Evolutionary conservation across 495 filamentous ascomycete species (phyloP).

Genomic region (Xeromyces bisporus): DNA sequence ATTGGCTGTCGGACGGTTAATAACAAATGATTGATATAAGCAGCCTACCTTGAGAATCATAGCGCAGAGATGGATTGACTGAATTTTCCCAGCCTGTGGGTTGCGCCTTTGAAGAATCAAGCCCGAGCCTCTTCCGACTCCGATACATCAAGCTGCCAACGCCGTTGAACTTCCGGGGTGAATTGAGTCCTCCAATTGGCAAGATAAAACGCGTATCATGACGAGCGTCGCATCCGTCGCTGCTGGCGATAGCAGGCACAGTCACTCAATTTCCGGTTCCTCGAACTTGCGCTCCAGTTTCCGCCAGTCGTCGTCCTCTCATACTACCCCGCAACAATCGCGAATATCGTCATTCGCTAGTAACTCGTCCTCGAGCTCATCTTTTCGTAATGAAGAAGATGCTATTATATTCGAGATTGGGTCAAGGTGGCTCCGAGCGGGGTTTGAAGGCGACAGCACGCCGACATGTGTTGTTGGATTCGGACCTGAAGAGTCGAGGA

Average conservation of each 20-base stretch:
- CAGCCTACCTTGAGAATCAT: too few relatives aligned
- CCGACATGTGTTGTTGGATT: constrained; percentile 60
- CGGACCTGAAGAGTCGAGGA: constrained; percentile 53
- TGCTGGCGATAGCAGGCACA: not conserved
- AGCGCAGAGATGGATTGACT: too few relatives aligned
- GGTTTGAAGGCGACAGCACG: constrained; percentile 63
- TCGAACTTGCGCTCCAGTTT: constrained; percentile 3
- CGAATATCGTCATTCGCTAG: constrained; percentile 34
- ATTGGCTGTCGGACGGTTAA: too few relatives aligned
- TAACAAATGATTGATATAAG: too few relatives aligned
- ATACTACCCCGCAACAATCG: constrained; percentile 24
- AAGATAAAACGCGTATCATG: too few relatives aligned
- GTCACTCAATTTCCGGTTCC: not conserved
- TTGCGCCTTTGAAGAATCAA: too few relatives aligned
- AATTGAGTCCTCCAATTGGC: too few relatives aligned
- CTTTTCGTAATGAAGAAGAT: constrained; percentile 71
- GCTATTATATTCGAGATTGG: constrained; percentile 69
- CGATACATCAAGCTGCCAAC: too few relatives aligned
- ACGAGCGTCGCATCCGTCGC: not conserved
- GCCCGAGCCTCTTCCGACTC: too few relatives aligned
- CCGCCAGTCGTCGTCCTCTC: constrained; percentile 15
- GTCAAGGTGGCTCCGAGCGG: constrained; percentile 58
- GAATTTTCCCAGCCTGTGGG: too few relatives aligned
- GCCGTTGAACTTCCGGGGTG: too few relatives aligned
- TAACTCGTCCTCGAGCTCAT: constrained; percentile 53